Conservation (phyloP, 371 early-diverging fungal genomes). For the Apophysomyces ossiformis region DNA sequence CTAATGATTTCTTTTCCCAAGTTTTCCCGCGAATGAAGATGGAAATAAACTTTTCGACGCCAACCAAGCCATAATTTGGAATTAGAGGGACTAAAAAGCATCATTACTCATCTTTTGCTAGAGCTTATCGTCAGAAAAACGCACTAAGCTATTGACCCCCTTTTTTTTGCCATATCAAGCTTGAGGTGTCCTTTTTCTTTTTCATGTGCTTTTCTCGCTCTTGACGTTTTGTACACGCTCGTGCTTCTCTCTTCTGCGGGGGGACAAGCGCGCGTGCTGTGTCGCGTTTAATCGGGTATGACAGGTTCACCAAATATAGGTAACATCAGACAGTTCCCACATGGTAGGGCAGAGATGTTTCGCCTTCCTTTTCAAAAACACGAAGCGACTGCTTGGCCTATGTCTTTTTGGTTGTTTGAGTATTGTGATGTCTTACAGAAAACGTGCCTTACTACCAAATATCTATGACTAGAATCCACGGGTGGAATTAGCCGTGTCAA, state of each 20-base stretch:
- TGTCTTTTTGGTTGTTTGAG: background rate
- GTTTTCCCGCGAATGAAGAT: too few relatives aligned
- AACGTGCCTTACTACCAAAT: slow-evolving; percentile 4
- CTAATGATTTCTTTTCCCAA: too few relatives aligned
- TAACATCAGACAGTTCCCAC: slow-evolving; percentile 1
- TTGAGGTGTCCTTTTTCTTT: too few relatives aligned
- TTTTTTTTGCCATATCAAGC: too few relatives aligned
- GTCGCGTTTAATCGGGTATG: slow-evolving; percentile 9
- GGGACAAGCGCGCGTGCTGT: slow-evolving; percentile 10
- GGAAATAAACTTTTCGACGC: too few relatives aligned
- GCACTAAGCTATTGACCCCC: too few relatives aligned
- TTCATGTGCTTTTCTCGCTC: slow-evolving; percentile 1
- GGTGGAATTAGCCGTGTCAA: background rate
- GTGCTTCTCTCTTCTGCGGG: slow-evolving; percentile 5
- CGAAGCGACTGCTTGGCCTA: background rate
- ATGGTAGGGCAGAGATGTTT: slow-evolving; percentile 9
- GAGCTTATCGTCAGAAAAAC: too few relatives aligned
- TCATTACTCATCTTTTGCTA: too few relatives aligned
- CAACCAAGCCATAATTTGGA: too few relatives aligned
- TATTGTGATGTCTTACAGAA: background rate
- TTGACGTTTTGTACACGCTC: slow-evolving; percentile 1
- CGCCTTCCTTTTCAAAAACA: background rate
- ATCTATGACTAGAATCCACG: background rate
- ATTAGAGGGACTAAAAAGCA: too few relatives aligned
- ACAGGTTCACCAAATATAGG: slow-evolving; percentile 7